Base-by-base conservation (phyloP, 805 yeast genomes). In the Blastobotrys chiropterorum region DNA sequence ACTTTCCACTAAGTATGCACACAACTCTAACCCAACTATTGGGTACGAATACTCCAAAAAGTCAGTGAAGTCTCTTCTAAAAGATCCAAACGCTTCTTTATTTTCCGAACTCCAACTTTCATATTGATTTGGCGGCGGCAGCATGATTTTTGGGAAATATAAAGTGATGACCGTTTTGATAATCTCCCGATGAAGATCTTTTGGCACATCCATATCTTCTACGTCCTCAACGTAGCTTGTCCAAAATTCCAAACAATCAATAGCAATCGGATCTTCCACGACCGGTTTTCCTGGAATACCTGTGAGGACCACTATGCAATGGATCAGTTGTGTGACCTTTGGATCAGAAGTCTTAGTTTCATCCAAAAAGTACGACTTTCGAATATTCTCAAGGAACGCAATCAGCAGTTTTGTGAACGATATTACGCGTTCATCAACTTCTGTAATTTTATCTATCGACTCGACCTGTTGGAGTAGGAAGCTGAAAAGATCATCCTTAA, bases 11-110 rank as follows among this genome's bases (percentile, higher is more conserved):
- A 86, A 64, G 17, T 67, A 72, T 3, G 71, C 69, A 56, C 78
- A 79, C 38, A 87, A 65, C 1, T 74, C 68, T 0, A 65, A 50
- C 39, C 86, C 87, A 38, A 88, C 72, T 3, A 86, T 71, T 0
- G 89, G 79, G 70, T 84, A 87, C 1, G 84, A 67, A 0, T 80
- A 72, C 50, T 89, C 94, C 56, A 87, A 79, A 39, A 90, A 73
- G 59, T 94, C 98, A 0, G 84, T 78, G 7, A 85, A 84, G 55
- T 85, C 92, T 31, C 79, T 70, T 59, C 97, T 76, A 66, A 81
- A 92, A 21, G 80, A 75, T 19, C 68, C 67, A 60, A 90, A 87
- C 57, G 85, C 95, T 17, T 76, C 74, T 52, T 71, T 65, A 7
- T 41, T 41, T 6, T 69, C 67, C 20, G 60, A 61, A 17, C 67